phyloP scores from a whole-genome alignment of 2,329 filamentous ascomycete species.

The Chrysoporthe cubensis region DNA sequence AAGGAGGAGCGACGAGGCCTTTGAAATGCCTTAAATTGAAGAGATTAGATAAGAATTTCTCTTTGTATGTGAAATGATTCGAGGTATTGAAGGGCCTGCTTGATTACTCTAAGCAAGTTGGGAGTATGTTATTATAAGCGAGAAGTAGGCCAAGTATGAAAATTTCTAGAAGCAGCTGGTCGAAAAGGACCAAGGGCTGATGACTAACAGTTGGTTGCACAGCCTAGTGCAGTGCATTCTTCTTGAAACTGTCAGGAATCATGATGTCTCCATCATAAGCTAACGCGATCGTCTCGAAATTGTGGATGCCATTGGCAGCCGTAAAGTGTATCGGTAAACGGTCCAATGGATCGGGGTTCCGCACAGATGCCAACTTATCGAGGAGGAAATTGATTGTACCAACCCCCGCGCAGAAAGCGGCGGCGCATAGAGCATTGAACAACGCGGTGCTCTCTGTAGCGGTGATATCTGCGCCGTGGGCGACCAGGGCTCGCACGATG shows the following conservation, averaged over 20 bases:
- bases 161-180: too few relatives aligned
- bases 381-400: slow-evolving; percentile 11
- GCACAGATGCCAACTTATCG: background rate
- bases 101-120: too few relatives aligned
- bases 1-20: too few relatives aligned
- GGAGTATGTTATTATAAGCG: too few relatives aligned
- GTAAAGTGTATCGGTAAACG: slow-evolving; percentile 13
- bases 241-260: background rate
- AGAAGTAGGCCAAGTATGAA: too few relatives aligned
- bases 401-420: background rate
- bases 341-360: slow-evolving; percentile 2
- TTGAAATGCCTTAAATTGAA: too few relatives aligned
- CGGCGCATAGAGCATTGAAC: slow-evolving; percentile 5
- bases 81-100: too few relatives aligned
- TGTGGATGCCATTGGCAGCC: slow-evolving; percentile 1
- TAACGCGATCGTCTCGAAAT: slow-evolving; percentile 12
- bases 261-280: slow-evolving; percentile 10
- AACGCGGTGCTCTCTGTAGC: background rate
- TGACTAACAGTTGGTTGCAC: too few relatives aligned
- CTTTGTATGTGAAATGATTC: too few relatives aligned
- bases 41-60: too few relatives aligned
- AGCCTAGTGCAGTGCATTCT: slow-evolving; percentile 6
- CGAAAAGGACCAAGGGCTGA: too few relatives aligned
- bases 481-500: background rate
- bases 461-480: background rate